Conservation (phyloP, 352 stramenopile genomes). For the Phytophthora syringae region DNA sequence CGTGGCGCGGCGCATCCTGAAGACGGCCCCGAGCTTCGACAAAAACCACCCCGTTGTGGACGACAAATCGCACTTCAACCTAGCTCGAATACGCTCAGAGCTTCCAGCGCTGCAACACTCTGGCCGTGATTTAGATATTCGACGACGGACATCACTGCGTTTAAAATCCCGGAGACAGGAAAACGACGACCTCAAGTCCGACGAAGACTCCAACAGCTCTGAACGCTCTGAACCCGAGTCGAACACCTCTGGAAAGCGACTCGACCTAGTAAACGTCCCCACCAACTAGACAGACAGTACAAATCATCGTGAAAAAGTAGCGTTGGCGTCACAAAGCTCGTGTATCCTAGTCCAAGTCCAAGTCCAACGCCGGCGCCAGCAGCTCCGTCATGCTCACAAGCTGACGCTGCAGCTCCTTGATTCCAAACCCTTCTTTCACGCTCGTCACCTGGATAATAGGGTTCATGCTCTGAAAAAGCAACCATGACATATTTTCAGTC, state of each 20-base stretch:
- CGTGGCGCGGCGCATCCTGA: slow-evolving; percentile 17
- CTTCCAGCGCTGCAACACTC: slow-evolving; percentile 31
- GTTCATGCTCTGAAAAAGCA: slow-evolving; percentile 72
- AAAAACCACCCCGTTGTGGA: slow-evolving; percentile 9
- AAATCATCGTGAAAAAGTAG: slow-evolving; percentile 17
- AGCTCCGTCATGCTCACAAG: slow-evolving; percentile 71
- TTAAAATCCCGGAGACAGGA: slow-evolving; percentile 24
- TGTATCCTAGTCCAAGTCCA: neutral
- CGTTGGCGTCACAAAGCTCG: neutral
- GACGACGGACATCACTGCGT: neutral
- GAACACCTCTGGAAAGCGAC: slow-evolving; percentile 35
- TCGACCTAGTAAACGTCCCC: slow-evolving; percentile 4
- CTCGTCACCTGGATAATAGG: slow-evolving; percentile 82
- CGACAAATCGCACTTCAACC: slow-evolving; percentile 20
- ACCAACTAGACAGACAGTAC: slow-evolving; percentile 4
- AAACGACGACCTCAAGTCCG: slow-evolving; percentile 25
- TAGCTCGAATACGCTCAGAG: slow-evolving; percentile 33
- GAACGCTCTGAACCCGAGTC: slow-evolving; percentile 41
- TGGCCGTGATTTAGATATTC: slow-evolving; percentile 23
- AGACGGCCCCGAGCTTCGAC: slow-evolving; percentile 28
- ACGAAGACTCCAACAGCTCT: slow-evolving; percentile 30
- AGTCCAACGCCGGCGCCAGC: slow-evolving; percentile 23
- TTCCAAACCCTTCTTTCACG: slow-evolving; percentile 77
- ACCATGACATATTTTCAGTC: too few relatives aligned
- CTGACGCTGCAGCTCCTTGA: slow-evolving; percentile 80